These are phyloP conservation scores for Phragmites australis DNA, from an alignment of 176 grass and related monocot species.

Conservation along the genomic window DNA sequence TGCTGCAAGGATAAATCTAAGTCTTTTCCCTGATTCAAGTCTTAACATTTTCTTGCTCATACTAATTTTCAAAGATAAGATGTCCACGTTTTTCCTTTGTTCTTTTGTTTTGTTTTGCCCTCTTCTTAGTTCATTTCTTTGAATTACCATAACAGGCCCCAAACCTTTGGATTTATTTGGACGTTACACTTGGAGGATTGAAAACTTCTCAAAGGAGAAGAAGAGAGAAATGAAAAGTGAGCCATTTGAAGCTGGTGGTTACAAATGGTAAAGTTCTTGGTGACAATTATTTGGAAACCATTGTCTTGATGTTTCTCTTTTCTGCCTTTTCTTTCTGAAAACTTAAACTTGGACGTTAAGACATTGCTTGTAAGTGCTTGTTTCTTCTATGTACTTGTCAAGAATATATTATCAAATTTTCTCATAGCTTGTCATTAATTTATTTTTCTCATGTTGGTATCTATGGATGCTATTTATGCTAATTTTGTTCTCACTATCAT, in stretches of 20 bases:
- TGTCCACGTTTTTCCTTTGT: neutral
- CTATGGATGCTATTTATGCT: neutral
- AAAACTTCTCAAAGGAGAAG: slow-evolving; percentile 91
- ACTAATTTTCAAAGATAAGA: slow-evolving; percentile 4
- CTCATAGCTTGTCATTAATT: neutral
- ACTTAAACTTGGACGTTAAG: slow-evolving; percentile 3
- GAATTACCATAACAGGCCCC: slow-evolving; percentile 47
- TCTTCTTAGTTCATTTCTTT: slow-evolving; percentile 24
- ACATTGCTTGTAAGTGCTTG: slow-evolving; percentile 2
- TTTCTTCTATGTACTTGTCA: neutral
- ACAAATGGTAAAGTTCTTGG: slow-evolving; percentile 74
- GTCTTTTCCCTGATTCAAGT: slow-evolving; percentile 18
- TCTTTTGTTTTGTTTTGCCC: slow-evolving; percentile 6
- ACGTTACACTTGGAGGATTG: slow-evolving; percentile 86
- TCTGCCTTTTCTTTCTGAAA: slow-evolving; percentile 5
- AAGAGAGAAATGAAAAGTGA: slow-evolving; percentile 95
- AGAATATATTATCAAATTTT: neutral
- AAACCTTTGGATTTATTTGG: slow-evolving; percentile 83
- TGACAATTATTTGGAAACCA: slow-evolving; percentile 15
- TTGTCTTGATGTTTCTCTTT: slow-evolving; percentile 22
- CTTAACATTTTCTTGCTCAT: neutral
- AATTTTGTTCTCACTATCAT: slow-evolving; percentile 7
- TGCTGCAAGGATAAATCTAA: slow-evolving; percentile 9
- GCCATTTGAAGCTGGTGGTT: slow-evolving; percentile 95
- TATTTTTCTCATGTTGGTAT: slow-evolving; percentile 2